Base-by-base conservation (phyloP, 345 rosid species). In the Euphorbia peplus region DNA sequence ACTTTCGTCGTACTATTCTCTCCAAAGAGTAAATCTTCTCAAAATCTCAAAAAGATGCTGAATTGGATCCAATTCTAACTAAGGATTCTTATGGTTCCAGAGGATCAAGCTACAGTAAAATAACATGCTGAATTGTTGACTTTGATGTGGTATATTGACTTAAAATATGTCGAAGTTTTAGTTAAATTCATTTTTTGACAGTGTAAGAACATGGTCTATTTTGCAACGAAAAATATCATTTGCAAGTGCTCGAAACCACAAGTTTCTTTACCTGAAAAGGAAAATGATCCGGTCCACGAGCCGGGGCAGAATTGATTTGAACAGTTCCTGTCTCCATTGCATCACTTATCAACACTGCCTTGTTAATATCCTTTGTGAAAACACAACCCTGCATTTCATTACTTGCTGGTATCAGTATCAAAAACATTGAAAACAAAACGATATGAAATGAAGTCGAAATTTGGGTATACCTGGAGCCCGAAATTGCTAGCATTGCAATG, bases 261-360 rank as follows among this genome's bases (percentile, higher is more conserved):
- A 22, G 21, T 26, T 7, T 25, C 41, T 21, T 51, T 37, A 93
- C 99, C 99, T 95, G 99, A 85, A 95, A 95, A 41, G 99, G 99
- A 68, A 95, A 95, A 75, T 95, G 99, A 67, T 95, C 99, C 0
- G 99, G 99, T 42, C 99, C 99, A 11, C 99, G 92, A 78, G 99
- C 99, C 0, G 99, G 99, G 0, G 99, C 99, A 0, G 99, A 95
- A 89, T 95, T 95, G 61, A 95, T 95, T 83, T 90, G 99, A 73
- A 95, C 98, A 0, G 99, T 91, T n/a, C 99, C 99, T 0, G 99
- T 87, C 81, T 95, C 99, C 99, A 95, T 95, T 54, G 99, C 98
- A 32, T 95, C 98, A 63, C 98, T 86, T 63, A 91, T 86, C 81
- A 95, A 50, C 59, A 95, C 76, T 14, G 99, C 99, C 72, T 91